Percentiles rank a stretch among this genome's conserved stretches.
These are phyloP conservation scores for Phytophthora nicotianae DNA, from an alignment of 352 stramenopile species.

Conservation along the genomic window DNA sequence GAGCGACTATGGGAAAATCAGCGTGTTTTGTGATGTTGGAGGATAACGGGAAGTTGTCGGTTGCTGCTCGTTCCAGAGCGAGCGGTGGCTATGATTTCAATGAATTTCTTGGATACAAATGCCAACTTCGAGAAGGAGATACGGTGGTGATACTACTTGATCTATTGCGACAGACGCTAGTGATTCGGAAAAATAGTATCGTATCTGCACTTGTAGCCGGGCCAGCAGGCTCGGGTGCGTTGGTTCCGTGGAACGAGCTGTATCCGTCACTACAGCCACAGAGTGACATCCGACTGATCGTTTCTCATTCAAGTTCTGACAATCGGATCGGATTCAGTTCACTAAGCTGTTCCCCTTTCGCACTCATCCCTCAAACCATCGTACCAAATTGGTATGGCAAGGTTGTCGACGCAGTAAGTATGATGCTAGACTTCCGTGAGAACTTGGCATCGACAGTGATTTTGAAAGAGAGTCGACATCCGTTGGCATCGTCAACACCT, in stretches of 20 bases:
- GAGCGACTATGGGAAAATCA: background rate
- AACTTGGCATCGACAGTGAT: constrained; percentile 39
- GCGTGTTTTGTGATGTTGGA: constrained; percentile 33
- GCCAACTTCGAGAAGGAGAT: constrained; percentile 45
- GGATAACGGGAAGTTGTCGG: constrained; percentile 20
- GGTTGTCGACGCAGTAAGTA: constrained; percentile 54
- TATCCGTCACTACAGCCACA: constrained; percentile 2
- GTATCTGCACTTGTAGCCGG: constrained; percentile 25
- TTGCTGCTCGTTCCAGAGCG: constrained; percentile 10
- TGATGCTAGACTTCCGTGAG: constrained; percentile 64
- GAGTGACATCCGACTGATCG: constrained; percentile 25
- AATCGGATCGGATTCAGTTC: constrained; percentile 29
- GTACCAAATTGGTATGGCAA: constrained; percentile 68
- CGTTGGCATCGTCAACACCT: constrained; percentile 13
- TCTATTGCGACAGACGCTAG: constrained; percentile 30
- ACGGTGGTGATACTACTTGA: constrained; percentile 50
- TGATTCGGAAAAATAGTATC: constrained; percentile 51
- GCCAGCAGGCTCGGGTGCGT: constrained; percentile 20
- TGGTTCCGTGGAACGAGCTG: constrained; percentile 30
- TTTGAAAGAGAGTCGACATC: constrained; percentile 61
- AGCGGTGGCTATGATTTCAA: constrained; percentile 9
- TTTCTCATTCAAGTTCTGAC: constrained; percentile 31
- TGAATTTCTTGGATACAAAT: constrained; percentile 23
- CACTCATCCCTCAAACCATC: constrained; percentile 33
- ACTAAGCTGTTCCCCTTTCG: constrained; percentile 43